These are phyloP conservation scores for Aspergillus pseudoglaucus DNA, from an alignment of 2,329 filamentous ascomycete species.

Conservation along the genomic window DNA sequence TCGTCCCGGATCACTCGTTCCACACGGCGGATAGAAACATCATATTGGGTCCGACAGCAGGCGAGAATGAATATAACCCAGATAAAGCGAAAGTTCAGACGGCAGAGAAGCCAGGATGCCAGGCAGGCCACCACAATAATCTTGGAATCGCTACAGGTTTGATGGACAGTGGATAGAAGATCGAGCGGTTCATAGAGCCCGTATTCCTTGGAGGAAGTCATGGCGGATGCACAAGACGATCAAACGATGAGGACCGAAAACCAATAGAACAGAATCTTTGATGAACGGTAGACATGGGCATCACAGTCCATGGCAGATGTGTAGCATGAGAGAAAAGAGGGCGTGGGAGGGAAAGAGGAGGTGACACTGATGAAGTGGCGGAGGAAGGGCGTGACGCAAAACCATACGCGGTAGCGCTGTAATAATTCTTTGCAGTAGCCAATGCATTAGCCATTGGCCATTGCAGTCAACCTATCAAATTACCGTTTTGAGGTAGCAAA, in stretches of 20 bases:
- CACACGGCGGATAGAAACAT: conserved; percentile 6
- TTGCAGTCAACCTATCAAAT: too few species aligned
- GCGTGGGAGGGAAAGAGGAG: too few species aligned
- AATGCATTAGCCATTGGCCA: too few species aligned
- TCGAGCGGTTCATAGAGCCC: not conserved
- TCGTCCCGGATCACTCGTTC: conserved; percentile 10
- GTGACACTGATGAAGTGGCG: too few species aligned
- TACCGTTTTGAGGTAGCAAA: too few species aligned
- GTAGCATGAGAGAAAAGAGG: too few species aligned
- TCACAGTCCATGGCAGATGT: too few species aligned
- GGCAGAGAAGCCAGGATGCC: conserved; percentile 9
- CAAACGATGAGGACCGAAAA: not conserved
- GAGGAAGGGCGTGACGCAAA: too few species aligned
- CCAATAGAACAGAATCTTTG: too few species aligned
- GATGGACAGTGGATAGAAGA: conserved; percentile 2
- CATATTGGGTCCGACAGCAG: conserved; percentile 9
- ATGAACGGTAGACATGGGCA: too few species aligned
- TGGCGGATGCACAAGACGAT: not conserved
- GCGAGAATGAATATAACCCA: conserved; percentile 10
- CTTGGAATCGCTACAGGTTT: conserved; percentile 12
- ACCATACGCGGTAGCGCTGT: too few species aligned
- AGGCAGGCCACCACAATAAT: conserved; percentile 10
- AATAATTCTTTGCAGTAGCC: too few species aligned
- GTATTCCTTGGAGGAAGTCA: not conserved
- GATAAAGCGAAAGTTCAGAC: conserved; percentile 6